phyloP scores from a whole-genome alignment of 176 grass and related monocot genomes.

The Saccharum spontaneum region DNA sequence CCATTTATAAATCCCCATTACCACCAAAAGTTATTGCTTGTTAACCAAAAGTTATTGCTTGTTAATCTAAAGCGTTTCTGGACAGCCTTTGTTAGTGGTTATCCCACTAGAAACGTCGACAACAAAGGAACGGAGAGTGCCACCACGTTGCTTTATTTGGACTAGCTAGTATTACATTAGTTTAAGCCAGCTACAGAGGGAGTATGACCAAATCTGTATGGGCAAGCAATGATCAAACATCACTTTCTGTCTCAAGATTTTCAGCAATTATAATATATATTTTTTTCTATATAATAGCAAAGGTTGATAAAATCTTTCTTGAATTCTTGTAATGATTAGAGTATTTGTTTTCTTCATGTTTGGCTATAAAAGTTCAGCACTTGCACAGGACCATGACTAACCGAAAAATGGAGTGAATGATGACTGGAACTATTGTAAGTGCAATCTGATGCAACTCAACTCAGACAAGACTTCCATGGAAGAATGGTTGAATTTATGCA shows the following conservation, averaged over 20 bases:
- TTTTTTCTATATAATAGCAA: not conserved
- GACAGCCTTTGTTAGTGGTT: slow-evolving; percentile 38
- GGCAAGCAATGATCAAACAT: slow-evolving; percentile 22
- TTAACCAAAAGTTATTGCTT: slow-evolving; percentile 22
- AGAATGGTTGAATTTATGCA: slow-evolving; percentile 41
- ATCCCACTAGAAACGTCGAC: slow-evolving; percentile 33
- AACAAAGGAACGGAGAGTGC: not conserved
- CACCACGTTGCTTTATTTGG: slow-evolving; percentile 10
- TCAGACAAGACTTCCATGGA: not conserved
- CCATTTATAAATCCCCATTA: slow-evolving; percentile 29
- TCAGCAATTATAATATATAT: not conserved
- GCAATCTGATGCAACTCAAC: slow-evolving; percentile 22
- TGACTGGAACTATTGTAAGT: slow-evolving; percentile 17
- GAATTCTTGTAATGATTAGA: slow-evolving; percentile 18
- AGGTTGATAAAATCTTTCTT: slow-evolving; percentile 1
- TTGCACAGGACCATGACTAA: slow-evolving; percentile 7
- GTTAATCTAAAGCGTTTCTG: slow-evolving; percentile 11
- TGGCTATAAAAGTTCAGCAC: slow-evolving; percentile 3
- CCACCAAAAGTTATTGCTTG: slow-evolving; percentile 21
- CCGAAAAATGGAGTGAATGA: not conserved
- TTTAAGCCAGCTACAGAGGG: slow-evolving; percentile 12
- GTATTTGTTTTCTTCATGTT: slow-evolving; percentile 12
- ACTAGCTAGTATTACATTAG: not conserved
- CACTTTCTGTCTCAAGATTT: slow-evolving; percentile 27
- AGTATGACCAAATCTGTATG: slow-evolving; percentile 4